A percentile compares a stretch with the other conserved stretches of the same genome.
phyloP scores from a whole-genome alignment of 176 grass and related monocot genomes.

The Oryza glumipatula region DNA sequence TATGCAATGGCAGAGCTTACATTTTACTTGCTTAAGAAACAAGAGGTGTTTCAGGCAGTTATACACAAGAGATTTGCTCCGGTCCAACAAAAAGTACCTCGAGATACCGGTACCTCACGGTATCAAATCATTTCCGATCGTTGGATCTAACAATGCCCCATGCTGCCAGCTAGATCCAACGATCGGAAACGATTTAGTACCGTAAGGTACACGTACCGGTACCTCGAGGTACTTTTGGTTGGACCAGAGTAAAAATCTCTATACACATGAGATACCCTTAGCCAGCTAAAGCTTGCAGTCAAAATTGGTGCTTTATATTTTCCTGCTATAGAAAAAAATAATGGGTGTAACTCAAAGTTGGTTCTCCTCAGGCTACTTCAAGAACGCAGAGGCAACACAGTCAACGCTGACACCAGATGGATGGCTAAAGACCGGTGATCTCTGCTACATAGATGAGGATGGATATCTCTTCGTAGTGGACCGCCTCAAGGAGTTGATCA shows the following conservation, averaged over 20 bases:
- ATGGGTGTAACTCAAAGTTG: background rate
- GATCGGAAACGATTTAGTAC: no score
- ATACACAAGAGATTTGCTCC: no score
- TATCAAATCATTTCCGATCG: no score
- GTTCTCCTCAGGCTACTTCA: slow-evolving; percentile 70
- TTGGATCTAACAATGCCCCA: no score
- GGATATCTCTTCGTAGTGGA: slow-evolving; percentile 97
- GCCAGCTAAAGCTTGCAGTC: background rate
- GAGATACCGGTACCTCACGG: no score
- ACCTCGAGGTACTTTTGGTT: no score
- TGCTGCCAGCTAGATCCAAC: no score
- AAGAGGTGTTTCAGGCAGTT: background rate
- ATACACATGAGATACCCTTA: background rate
- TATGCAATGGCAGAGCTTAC: background rate
- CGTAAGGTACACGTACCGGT: no score
- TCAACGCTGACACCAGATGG: slow-evolving; percentile 67
- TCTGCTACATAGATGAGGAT: slow-evolving; percentile 95
- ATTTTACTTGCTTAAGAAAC: background rate
- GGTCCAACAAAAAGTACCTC: no score
- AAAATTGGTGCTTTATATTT: background rate
- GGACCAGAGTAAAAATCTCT: no score
- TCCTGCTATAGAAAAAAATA: background rate
- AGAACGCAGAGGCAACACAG: slow-evolving; percentile 77
- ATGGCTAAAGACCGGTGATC: slow-evolving; percentile 90
- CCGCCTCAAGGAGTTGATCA: slow-evolving; percentile 92